Base-by-base conservation (phyloP, 495 filamentous ascomycete genomes). In the Filosporella fistucella region DNA sequence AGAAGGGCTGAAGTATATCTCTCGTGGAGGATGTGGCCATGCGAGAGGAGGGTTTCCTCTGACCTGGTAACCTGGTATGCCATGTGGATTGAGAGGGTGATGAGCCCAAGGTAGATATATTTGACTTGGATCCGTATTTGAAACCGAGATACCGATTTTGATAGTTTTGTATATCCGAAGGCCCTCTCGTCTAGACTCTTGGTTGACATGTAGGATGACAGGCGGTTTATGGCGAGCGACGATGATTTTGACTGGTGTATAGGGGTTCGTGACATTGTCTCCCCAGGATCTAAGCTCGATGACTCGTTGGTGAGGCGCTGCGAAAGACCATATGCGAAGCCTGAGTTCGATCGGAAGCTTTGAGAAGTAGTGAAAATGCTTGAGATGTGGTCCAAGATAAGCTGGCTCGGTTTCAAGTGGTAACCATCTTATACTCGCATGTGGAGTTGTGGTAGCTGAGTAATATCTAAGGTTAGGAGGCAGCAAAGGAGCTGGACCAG, bases 271-370 rank as follows among this genome's bases (percentile, higher is more conserved):
- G 10, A 16, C 12, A 11, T 36, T 28, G n/a, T 47, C 25, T 13
- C 51, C 51, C 54, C 48, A 56, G 7, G 54, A 52, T 10, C 54
- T 34, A 10, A 56, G 17, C 40, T 56, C 54, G n/a, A 56, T 48
- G 2, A 56, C 39, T 23, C 54, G 43, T 4, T 21, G 23, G 16
- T 39, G 20, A 3, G 33, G 29, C 3, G 21, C 17, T 18, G 49
- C 26, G 25, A 54, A 46, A 16, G 29, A n/a, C 55, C 55, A 57
- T 39, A 57, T 57, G n/a, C 41, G 21, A 24, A 57, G 32, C 9
- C 55, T 40, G 11, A 57, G 45, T 20, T 57, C 55, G 16, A 42
- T 7, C 1, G 55, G 55, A n/a, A 57, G 37, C 4, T 42, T 4
- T 13, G 41, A 25, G 37, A 57, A 57, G 23, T 22, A 29, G 20